Evolutionary conservation across 805 yeast species (phyloP).

Genomic region (Saccharomycopsis lassenensis): DNA sequence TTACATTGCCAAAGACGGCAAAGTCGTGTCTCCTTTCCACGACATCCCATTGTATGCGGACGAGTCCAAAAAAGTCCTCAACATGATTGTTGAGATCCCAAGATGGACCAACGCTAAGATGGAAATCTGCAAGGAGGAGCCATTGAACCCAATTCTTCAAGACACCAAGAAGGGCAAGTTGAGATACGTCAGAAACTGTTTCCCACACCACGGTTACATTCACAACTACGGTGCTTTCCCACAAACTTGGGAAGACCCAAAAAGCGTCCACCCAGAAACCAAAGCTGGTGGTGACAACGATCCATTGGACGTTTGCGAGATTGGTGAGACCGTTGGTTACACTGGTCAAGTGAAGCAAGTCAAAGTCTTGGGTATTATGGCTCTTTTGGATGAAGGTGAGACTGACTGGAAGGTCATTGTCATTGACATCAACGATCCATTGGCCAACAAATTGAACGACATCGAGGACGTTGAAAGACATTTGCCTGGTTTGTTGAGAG

Average conservation of each 20-base stretch:
- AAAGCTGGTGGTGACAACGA: conserved; percentile 71
- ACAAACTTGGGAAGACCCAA: conserved; percentile 81
- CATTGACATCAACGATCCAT: conserved; percentile 78
- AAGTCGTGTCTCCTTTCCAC: conserved; percentile 93
- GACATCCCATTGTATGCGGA: conserved; percentile 89
- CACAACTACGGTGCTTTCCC: conserved; percentile 99
- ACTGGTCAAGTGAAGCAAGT: conserved; percentile 78
- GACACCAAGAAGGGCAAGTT: conserved; percentile 96
- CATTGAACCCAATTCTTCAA: conserved; percentile 89
- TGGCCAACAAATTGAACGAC: conserved; percentile 78
- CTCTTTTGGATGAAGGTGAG: conserved; percentile 87
- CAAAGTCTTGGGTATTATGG: conserved; percentile 89
- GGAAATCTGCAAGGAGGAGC: conserved; percentile 79
- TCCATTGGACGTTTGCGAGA: conserved; percentile 79
- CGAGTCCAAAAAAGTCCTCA: conserved; percentile 76
- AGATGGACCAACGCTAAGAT: conserved; percentile 98
- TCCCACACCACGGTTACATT: conserved; percentile 98
- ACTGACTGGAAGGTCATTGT: conserved; percentile 90
- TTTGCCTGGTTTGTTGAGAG: conserved; percentile 86
- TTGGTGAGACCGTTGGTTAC: conserved; percentile 54
- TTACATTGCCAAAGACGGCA: conserved; percentile 85
- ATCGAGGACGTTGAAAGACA: conserved; percentile 83
- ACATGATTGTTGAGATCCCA: conserved; percentile 95
- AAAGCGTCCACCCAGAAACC: conserved; percentile 51
- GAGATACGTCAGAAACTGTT: conserved; percentile 92